phyloP scores from a whole-genome alignment of 2,329 filamentous ascomycete species.

The Verruconis gallopava region DNA sequence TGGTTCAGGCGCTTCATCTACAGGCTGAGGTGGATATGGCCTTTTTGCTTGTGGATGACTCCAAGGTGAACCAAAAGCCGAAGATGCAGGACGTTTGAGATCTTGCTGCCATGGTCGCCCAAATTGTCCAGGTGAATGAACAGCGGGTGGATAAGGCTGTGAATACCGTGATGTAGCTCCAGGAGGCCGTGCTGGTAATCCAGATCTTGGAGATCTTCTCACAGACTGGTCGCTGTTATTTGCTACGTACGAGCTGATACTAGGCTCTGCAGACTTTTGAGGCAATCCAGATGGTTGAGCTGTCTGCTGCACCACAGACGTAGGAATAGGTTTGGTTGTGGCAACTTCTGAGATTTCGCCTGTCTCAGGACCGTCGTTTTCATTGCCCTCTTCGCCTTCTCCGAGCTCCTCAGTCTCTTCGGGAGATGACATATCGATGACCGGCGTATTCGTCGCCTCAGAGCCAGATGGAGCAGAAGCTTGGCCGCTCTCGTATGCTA shows the following conservation, averaged over 20 bases:
- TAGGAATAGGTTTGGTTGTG: not conserved
- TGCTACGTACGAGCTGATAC: no score
- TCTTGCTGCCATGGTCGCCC: conserved; percentile 1
- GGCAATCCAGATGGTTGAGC: no score
- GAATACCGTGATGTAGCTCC: no score
- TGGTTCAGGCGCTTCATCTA: conserved; percentile 3
- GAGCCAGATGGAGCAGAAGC: conserved; percentile 2
- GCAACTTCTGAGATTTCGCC: not conserved
- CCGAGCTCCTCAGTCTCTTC: no score
- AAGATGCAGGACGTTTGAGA: conserved; percentile 6
- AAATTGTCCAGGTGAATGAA: no score
- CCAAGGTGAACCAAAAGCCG: not conserved
- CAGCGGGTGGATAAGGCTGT: no score
- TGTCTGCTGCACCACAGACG: not conserved
- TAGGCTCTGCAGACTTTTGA: no score
- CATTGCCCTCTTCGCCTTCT: not conserved
- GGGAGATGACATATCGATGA: not conserved
- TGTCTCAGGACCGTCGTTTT: not conserved
- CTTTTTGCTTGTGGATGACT: conserved; percentile 5
- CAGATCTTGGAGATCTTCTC: no score
- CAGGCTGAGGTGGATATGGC: not conserved
- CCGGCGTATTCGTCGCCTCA: not conserved
- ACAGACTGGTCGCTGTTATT: no score
- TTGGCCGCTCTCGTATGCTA: conserved; percentile 1
- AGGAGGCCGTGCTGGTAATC: no score